Percentiles rank a stretch among this genome's conserved stretches.
Evolutionary conservation across 169 alveolate species (phyloP).

Genomic region (Cryptosporidium canis): DNA sequence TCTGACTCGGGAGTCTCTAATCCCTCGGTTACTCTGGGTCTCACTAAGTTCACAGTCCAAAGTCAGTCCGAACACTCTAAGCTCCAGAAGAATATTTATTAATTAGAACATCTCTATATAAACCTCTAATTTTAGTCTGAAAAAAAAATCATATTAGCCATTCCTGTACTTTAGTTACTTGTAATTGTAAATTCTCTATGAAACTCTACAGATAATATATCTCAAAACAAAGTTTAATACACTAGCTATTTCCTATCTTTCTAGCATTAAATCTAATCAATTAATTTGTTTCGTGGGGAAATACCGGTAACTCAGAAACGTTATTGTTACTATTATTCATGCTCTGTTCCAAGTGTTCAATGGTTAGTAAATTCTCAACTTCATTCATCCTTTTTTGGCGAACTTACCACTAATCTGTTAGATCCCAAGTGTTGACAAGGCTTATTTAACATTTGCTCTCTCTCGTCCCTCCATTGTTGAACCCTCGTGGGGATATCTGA

Average conservation of each 20-base stretch:
- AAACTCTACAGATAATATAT: too few relatives aligned
- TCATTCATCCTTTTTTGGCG: not conserved
- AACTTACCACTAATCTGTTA: conserved; percentile 55
- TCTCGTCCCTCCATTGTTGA: conserved; percentile 69
- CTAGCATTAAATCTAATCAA: conserved; percentile 21
- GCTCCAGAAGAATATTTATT: not conserved
- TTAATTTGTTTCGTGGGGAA: conserved; percentile 10
- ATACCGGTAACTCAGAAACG: conserved; percentile 26
- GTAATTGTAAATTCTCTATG: not conserved
- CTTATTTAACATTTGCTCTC: conserved; percentile 22
- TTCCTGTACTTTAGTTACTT: not conserved
- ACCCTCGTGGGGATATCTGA: conserved; percentile 51
- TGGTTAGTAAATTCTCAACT: not conserved
- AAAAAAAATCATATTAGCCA: too few relatives aligned
- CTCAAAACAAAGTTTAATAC: not conserved
- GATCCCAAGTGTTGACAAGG: conserved; percentile 64
- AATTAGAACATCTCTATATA: not conserved
- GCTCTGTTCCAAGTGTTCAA: conserved; percentile 2
- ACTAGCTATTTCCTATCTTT: not conserved
- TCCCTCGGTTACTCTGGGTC: conserved; percentile 41
- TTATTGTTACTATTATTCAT: conserved; percentile 12
- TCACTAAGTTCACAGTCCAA: conserved; percentile 6
- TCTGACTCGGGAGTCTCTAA: conserved; percentile 44
- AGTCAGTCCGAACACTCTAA: not conserved
- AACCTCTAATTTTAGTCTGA: not conserved